Base-by-base conservation (phyloP, 208 protist genomes). In the Balamuthia mandrillaris region DNA sequence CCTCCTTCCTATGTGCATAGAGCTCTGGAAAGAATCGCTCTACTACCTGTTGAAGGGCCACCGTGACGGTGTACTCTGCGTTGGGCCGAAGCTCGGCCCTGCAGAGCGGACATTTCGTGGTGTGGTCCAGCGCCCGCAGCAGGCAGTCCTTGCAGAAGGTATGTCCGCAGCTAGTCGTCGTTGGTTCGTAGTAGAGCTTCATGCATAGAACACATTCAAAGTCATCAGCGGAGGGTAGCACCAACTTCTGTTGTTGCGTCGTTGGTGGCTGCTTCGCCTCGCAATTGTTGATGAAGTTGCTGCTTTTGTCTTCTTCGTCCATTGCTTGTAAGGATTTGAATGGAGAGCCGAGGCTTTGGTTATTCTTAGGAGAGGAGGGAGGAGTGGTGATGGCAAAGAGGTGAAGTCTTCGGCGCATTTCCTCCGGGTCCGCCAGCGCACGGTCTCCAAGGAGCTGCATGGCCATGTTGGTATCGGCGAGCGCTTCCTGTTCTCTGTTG, bases 61-160 rank as follows among this genome's bases (percentile, higher is more conserved):
- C 58, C 14, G 58, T 66, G 27, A 35, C 29, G 14, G 58, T 27
- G 58, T 66, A 35, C 31, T 66, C 41, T 44, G 44, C 4, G 24
- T 37, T 33, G 37, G 37, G 74, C 27, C 60, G 74, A 16, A 78
- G 2, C n/a, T 42, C 74, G 21, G 45, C 54, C 18, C 74, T 16
- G 45, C 74, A 82, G 27, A 82, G 37, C 41, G 74, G 74, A 14
- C 74, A 82, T 44, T 58, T 27, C 24, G 54, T 63, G 18, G 41
- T n/a, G 74, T 82, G 74, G 60, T 82, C 74, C 39, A 82, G 27
- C 7, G 74, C 35, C 0, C 74, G 33, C 37, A 63, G 60, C 27
- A 82, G 74, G 45, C 74, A 82, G 21, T 24, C 29, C 14, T 49
- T 35, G 21, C 74, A 82, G 74, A 82, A 82, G 74, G 74, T 82